These are phyloP conservation scores for Populus ilicifolia DNA, from an alignment of 345 rosid genomes.

Conservation along the genomic window DNA sequence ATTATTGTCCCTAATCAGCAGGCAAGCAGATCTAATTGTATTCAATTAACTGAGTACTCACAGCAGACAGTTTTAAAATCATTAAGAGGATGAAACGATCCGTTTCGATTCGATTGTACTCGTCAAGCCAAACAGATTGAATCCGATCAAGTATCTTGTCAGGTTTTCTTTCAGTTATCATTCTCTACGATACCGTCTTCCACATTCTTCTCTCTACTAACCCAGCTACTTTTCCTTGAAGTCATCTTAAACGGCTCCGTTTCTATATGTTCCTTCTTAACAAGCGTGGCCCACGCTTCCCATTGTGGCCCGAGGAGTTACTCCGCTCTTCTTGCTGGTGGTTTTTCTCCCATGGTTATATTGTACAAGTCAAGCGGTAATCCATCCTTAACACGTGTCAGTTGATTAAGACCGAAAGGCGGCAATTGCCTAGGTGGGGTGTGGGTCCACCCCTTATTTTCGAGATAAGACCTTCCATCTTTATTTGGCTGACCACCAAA, in stretches of 20 bases:
- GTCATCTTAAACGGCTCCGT: neutral
- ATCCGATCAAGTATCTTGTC: neutral
- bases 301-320: too few species aligned
- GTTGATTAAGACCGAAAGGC: neutral
- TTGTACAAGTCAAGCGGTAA: neutral
- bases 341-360: neutral
- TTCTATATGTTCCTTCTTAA: neutral
- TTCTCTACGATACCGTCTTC: neutral
- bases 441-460: neutral
- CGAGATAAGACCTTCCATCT: neutral
- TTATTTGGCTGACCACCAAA: neutral
- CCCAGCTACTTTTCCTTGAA: neutral
- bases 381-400: neutral
- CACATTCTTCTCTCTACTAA: neutral
- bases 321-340: neutral
- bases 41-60: neutral
- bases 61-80: neutral
- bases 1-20: neutral
- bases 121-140: neutral
- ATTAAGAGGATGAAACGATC: neutral
- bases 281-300: slow-evolving; percentile 1
- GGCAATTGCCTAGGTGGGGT: neutral
- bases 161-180: neutral
- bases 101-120: neutral
- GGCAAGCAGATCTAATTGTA: neutral